Conservation (phyloP, 257 asterid species). For the Solanum chmielewskii region DNA sequence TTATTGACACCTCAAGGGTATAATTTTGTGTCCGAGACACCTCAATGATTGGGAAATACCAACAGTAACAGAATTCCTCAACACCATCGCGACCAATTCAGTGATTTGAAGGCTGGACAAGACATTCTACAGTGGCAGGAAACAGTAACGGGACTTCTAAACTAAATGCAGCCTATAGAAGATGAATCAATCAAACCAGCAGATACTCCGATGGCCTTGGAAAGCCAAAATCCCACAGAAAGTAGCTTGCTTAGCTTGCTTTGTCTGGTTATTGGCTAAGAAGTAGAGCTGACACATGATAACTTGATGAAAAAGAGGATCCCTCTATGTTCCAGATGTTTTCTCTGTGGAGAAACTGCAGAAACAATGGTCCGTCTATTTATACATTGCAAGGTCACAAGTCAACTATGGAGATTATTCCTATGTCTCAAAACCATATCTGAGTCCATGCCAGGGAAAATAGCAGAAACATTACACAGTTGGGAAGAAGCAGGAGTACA, state of each 20-base stretch:
- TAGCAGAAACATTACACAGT: neutral
- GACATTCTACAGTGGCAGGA: neutral
- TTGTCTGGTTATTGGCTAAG: neutral
- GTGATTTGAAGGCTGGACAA: neutral
- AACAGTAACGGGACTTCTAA: neutral
- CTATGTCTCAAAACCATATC: neutral
- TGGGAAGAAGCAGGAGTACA: neutral
- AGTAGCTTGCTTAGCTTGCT: neutral
- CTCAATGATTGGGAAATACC: neutral
- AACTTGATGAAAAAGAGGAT: neutral
- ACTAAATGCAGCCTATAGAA: neutral
- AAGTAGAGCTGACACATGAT: neutral
- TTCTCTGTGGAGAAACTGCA: neutral
- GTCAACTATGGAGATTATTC: neutral
- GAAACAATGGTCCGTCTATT: neutral
- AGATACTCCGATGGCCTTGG: neutral
- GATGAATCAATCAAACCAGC: neutral
- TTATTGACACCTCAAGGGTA: neutral
- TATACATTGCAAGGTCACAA: neutral
- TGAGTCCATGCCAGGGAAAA: neutral
- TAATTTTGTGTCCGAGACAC: neutral
- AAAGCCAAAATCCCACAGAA: neutral
- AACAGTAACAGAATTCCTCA: neutral
- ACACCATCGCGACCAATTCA: neutral
- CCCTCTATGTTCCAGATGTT: neutral